A percentile compares a stretch with the other conserved stretches of the same genome.
These are phyloP conservation scores for Saccharomycopsis oosterbeekiorum DNA, from an alignment of 805 yeast species.

Conservation along the genomic window DNA sequence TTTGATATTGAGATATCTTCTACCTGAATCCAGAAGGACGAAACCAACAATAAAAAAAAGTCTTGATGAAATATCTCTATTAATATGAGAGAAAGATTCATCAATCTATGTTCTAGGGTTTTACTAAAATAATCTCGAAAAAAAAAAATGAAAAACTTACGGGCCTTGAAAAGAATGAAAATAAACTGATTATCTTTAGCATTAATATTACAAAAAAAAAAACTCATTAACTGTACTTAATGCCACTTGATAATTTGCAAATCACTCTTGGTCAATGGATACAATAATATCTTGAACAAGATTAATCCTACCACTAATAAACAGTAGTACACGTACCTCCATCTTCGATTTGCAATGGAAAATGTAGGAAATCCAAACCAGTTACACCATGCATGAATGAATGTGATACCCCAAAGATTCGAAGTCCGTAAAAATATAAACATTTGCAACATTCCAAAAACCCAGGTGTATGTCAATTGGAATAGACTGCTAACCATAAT, in stretches of 20 bases:
- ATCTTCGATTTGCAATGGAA: slow-evolving; percentile 19
- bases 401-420: slow-evolving; percentile 45
- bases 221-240: not conserved
- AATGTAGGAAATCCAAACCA: slow-evolving; percentile 53
- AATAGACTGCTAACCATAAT: slow-evolving; percentile 32
- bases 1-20: too few species aligned
- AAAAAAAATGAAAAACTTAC: too few species aligned
- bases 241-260: slow-evolving; percentile 18
- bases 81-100: too few species aligned
- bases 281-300: slow-evolving; percentile 28
- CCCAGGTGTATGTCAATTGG: slow-evolving; percentile 55
- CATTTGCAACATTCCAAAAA: slow-evolving; percentile 64
- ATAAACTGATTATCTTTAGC: too few species aligned
- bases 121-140: too few species aligned
- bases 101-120: too few species aligned
- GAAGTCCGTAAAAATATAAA: slow-evolving; percentile 42
- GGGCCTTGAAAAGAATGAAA: too few species aligned
- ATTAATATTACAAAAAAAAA: too few species aligned
- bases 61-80: too few species aligned
- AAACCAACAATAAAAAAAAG: too few species aligned
- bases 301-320: slow-evolving; percentile 36
- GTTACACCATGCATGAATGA: slow-evolving; percentile 62
- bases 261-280: slow-evolving; percentile 22
- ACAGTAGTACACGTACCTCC: slow-evolving; percentile 29
- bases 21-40: too few species aligned